Evolutionary conservation across 139 green algal genomes (phyloP).

Genomic region (Chlorella sp.): DNA sequence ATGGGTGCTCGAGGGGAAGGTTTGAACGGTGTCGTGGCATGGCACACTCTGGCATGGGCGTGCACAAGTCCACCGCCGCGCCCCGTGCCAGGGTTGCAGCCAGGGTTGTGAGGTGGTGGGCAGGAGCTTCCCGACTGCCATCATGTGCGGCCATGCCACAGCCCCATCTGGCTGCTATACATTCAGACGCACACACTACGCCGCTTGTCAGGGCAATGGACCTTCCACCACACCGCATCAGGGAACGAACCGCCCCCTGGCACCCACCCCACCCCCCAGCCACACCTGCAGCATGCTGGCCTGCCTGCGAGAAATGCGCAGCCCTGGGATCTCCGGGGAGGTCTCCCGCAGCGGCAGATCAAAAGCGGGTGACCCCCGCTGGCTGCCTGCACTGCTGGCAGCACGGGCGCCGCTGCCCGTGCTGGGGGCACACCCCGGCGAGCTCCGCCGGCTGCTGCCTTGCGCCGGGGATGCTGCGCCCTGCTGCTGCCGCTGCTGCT

Average conservation of each 20-base stretch:
- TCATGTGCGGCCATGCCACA: too few relatives aligned
- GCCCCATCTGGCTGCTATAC: too few relatives aligned
- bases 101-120: too few relatives aligned
- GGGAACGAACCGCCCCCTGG: too few relatives aligned
- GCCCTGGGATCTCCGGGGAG: neutral
- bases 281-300: conserved; percentile 15
- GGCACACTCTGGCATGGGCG: too few relatives aligned
- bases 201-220: too few relatives aligned
- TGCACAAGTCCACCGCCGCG: too few relatives aligned
- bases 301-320: conserved; percentile 14
- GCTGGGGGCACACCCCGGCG: neutral
- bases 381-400: neutral
- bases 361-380: neutral
- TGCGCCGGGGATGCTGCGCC: neutral
- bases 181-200: too few relatives aligned
- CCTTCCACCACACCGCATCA: too few relatives aligned
- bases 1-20: neutral
- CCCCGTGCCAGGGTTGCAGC: too few relatives aligned
- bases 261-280: neutral
- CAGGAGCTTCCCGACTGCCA: too few relatives aligned
- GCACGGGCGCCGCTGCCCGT: neutral
- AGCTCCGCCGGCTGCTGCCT: neutral
- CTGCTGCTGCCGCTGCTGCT: neutral
- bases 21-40: neutral
- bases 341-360: neutral